Base-by-base conservation (phyloP, 805 yeast genomes). In the Wickerhamomyces ciferrii region DNA sequence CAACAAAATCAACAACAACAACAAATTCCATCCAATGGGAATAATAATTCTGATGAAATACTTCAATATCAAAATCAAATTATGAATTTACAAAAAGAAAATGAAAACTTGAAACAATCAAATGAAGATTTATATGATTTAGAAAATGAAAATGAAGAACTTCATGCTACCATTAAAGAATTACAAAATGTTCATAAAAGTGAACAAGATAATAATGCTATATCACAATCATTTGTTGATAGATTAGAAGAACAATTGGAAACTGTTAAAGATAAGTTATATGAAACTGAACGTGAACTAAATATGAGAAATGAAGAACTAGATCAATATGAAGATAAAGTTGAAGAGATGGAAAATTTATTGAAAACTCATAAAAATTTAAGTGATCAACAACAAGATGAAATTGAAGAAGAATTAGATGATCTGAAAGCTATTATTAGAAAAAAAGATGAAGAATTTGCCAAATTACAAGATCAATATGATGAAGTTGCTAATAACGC, bases 171-270 rank as follows among this genome's bases (percentile, higher is more conserved):
- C 14, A 36, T 38, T 5, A 25, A 39, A 8, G 19, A 39, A 9
- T 36, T 43, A 32, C 41, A 43, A 31, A 39, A 27, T 27, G 31
- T 27, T 27, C 31, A 27, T 27, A 27, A 8, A 24, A 39, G 11
- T 42, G 31, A 36, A 40, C 41, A 35, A 42, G 13, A 43, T 9
- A 52, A 43, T 9, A 52, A 53, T 43, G 48, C 53, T 3, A 45
- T 44, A 3, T 48, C 56, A 5, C 51, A 48, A 34, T 27, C 44
- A 3, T 44, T 45, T 32, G 34, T 56, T 10, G 47, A 37, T 9
- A 53, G 52, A 20, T 48, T 59, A 9, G 54, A 61, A 23, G 54
- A 50, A 9, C 48, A 51, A 35, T 32, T 53, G n/a, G 56, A 56
- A 3, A 49, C 46, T 23, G 31, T 48, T 3, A 43, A 50, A n/a